Evolutionary conservation across 495 filamentous ascomycete species (phyloP).

Genomic region (Sabuloglossum arenarium): DNA sequence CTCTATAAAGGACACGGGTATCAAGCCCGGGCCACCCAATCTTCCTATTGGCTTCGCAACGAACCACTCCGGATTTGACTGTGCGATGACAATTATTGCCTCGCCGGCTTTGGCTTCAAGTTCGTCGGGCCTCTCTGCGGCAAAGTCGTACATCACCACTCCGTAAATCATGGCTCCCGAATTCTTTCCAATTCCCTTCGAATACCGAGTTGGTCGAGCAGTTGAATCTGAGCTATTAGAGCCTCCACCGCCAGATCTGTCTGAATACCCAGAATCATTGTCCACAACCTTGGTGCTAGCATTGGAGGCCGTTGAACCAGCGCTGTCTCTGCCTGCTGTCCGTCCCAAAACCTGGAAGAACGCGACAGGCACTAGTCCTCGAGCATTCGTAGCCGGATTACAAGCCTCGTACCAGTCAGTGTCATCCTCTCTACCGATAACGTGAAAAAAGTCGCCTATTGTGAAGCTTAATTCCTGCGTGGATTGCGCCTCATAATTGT

Average conservation of each 20-base stretch:
- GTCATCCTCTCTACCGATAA: conserved; percentile 91
- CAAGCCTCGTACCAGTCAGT: conserved; percentile 95
- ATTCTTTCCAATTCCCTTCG: conserved; percentile 38
- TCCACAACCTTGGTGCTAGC: conserved; percentile 31
- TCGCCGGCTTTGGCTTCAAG: conserved; percentile 88
- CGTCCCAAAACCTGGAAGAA: conserved; percentile 87
- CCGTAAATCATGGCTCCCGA: conserved; percentile 83
- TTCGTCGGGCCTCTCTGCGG: conserved; percentile 86
- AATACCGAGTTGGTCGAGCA: conserved; percentile 7
- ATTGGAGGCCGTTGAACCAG: conserved; percentile 47
- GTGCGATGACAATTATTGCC: conserved; percentile 93
- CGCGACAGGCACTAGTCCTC: conserved; percentile 78
- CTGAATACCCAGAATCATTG: conserved; percentile 69
- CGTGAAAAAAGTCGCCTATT: conserved; percentile 94
- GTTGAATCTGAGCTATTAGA: conserved; percentile 2
- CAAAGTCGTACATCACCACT: conserved; percentile 91
- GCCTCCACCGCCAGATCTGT: conserved; percentile 22
- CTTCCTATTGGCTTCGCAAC: conserved; percentile 95
- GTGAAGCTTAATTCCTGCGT: conserved; percentile 70
- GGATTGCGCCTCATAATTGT: conserved; percentile 65
- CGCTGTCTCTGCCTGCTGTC: conserved; percentile 61
- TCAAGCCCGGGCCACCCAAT: conserved; percentile 81
- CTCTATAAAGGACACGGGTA: conserved; percentile 94
- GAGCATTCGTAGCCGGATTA: conserved; percentile 74
- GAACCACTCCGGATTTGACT: conserved; percentile 99